Conservation (phyloP, 306 rosid species). For the Mucuna pruriens region DNA sequence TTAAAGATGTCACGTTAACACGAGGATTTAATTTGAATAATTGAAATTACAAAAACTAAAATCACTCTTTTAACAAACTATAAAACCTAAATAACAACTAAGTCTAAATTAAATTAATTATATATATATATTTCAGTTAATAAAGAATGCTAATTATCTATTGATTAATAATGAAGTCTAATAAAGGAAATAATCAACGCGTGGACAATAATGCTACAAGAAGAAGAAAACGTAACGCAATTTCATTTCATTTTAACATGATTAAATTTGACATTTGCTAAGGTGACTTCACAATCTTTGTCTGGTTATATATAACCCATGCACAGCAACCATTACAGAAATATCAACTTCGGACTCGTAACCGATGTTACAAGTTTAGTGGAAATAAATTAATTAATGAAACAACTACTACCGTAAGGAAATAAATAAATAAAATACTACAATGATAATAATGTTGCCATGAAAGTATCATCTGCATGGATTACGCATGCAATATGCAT, state of each 20-base stretch:
- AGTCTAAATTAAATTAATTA: no score
- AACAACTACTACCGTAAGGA: not conserved
- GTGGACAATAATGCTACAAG: not conserved
- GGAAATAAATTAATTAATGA: not conserved
- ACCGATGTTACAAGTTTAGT: not conserved
- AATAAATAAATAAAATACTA: not conserved
- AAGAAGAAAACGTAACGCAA: conserved; percentile 30
- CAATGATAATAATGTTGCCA: not conserved
- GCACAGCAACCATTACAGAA: not conserved
- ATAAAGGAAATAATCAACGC: not conserved
- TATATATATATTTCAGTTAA: no score
- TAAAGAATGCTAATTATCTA: no score
- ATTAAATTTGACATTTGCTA: conserved; percentile 14
- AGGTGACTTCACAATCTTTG: conserved; percentile 25
- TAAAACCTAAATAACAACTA: no score
- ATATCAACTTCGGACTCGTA: not conserved
- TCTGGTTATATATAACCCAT: not conserved
- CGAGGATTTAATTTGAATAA: no score
- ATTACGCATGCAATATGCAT: not conserved
- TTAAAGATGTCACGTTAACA: no score
- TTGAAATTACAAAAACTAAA: no score
- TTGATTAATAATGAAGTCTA: not conserved
- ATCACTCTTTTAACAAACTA: no score
- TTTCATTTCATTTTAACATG: not conserved
- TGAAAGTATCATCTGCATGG: not conserved